phyloP scores from a whole-genome alignment of 1,139 yeast genomes.

The Williopsis jadinii region DNA sequence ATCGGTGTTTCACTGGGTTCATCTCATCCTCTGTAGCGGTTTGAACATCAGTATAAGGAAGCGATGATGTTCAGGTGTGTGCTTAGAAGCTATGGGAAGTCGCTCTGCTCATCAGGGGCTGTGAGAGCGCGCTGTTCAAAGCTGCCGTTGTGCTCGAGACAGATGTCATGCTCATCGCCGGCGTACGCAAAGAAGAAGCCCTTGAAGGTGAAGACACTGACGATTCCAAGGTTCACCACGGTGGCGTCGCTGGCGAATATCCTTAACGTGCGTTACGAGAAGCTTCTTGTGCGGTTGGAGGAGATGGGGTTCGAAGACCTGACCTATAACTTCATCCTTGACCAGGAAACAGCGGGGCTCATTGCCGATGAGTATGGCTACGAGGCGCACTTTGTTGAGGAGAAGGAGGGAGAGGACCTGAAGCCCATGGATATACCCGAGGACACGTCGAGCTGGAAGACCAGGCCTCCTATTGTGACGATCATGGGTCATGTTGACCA shows the following conservation, averaged over 20 bases:
- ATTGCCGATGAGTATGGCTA: slow-evolving; percentile 88
- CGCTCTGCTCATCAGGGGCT: not conserved
- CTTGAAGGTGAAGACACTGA: slow-evolving; percentile 5
- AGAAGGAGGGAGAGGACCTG: slow-evolving; percentile 41
- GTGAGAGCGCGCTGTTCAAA: not conserved
- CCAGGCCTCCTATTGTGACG: slow-evolving; percentile 90
- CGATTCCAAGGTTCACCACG: slow-evolving; percentile 20
- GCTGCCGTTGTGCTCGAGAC: slow-evolving; percentile 1
- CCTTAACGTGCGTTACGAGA: slow-evolving; percentile 56
- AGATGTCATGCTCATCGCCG: slow-evolving; percentile 1
- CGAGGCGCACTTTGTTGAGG: slow-evolving; percentile 39
- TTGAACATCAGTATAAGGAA: too few relatives aligned
- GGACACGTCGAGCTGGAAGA: slow-evolving; percentile 40
- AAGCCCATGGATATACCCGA: slow-evolving; percentile 46
- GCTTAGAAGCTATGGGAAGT: not conserved
- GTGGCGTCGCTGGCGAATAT: slow-evolving; percentile 58
- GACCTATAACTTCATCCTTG: slow-evolving; percentile 73
- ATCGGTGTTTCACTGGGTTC: too few relatives aligned
- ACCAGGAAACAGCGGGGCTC: slow-evolving; percentile 76
- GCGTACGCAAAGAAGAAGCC: slow-evolving; percentile 1
- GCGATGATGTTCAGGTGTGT: too few relatives aligned
- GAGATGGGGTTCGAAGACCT: slow-evolving; percentile 72
- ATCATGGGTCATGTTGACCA: slow-evolving; percentile 99
- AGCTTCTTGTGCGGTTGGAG: slow-evolving; percentile 49
- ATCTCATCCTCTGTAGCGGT: too few relatives aligned